Percentiles rank a stretch among this genome's conserved stretches.
phyloP scores from a whole-genome alignment of 2,329 filamentous ascomycete species.

The Phoma sp. region DNA sequence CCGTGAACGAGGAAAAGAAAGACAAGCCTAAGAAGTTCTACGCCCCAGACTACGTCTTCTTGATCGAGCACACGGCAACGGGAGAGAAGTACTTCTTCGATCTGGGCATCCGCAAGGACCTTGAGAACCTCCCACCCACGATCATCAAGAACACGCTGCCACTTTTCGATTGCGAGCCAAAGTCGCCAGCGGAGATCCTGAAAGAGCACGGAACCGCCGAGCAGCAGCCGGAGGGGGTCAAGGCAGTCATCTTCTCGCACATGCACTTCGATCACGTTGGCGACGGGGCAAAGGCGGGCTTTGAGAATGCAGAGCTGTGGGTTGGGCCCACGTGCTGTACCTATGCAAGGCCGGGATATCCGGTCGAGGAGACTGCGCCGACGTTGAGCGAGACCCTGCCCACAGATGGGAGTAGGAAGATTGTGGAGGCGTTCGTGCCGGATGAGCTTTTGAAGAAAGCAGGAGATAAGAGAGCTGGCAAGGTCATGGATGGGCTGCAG shows the following conservation, averaged over 20 bases:
- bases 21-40: slow-evolving; percentile 29
- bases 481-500: slow-evolving; percentile 28
- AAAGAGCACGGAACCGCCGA: slow-evolving; percentile 30
- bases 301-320: slow-evolving; percentile 47
- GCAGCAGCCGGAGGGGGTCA: slow-evolving; percentile 49
- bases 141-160: slow-evolving; percentile 51
- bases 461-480: slow-evolving; percentile 33
- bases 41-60: slow-evolving; percentile 42
- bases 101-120: slow-evolving; percentile 59
- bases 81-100: slow-evolving; percentile 58
- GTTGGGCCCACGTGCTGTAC: slow-evolving; percentile 46
- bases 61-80: slow-evolving; percentile 38
- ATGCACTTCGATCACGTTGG: slow-evolving; percentile 53
- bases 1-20: slow-evolving; percentile 45
- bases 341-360: slow-evolving; percentile 41
- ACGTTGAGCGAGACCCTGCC: slow-evolving; percentile 53
- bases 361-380: slow-evolving; percentile 26
- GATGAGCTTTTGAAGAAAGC: slow-evolving; percentile 36
- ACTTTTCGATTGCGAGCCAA: slow-evolving; percentile 45
- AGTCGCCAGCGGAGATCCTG: slow-evolving; percentile 37
- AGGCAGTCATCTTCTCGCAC: slow-evolving; percentile 49
- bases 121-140: slow-evolving; percentile 50
- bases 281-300: slow-evolving; percentile 46
- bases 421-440: slow-evolving; percentile 42
- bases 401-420: slow-evolving; percentile 51